These are phyloP conservation scores for Leccinum fallax DNA, from an alignment of 1,284 basidiomycete genomes.

Conservation along the genomic window DNA sequence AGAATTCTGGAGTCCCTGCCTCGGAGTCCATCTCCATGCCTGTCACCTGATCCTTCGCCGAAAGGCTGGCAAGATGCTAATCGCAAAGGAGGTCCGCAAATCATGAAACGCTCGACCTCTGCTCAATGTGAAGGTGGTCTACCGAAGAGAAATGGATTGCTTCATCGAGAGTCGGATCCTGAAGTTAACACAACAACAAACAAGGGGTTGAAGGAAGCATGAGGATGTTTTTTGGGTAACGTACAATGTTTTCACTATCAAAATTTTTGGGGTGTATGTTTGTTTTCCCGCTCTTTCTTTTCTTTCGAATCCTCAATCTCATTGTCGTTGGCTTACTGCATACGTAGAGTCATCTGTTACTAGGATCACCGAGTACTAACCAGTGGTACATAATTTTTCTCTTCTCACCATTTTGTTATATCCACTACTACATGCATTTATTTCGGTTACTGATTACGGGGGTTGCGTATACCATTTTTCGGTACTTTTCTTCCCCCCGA, in stretches of 20 bases:
- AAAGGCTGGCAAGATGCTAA: constrained; percentile 14
- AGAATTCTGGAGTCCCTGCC: constrained; percentile 7
- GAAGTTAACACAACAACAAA: constrained; percentile 26
- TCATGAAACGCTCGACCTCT: constrained; percentile 35
- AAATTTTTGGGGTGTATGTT: constrained; percentile 6
- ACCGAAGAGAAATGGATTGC: constrained; percentile 31
- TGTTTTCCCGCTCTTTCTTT: constrained; percentile 1
- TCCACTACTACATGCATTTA: constrained; percentile 23
- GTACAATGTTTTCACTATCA: constrained; percentile 14
- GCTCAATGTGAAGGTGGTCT: constrained; percentile 31
- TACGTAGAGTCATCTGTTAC: constrained; percentile 15
- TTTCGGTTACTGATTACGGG: constrained; percentile 10
- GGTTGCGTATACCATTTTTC: constrained; percentile 25
- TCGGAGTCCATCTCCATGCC: constrained; percentile 11
- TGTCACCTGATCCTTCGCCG: constrained; percentile 13
- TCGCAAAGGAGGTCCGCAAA: constrained; percentile 20
- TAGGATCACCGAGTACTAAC: constrained; percentile 6
- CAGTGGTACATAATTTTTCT: constrained; percentile 7
- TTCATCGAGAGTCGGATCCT: constrained; percentile 37
- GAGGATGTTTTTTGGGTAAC: constrained; percentile 19
- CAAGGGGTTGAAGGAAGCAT: constrained; percentile 56
- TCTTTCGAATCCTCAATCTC: constrained; percentile 8
- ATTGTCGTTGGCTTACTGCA: constrained; percentile 13
- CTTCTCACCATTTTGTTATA: constrained; percentile 19
- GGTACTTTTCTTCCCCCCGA: constrained; percentile 1